These are phyloP conservation scores for Pythium plurisporium DNA, from an alignment of 352 stramenopile genomes.

Conservation along the genomic window DNA sequence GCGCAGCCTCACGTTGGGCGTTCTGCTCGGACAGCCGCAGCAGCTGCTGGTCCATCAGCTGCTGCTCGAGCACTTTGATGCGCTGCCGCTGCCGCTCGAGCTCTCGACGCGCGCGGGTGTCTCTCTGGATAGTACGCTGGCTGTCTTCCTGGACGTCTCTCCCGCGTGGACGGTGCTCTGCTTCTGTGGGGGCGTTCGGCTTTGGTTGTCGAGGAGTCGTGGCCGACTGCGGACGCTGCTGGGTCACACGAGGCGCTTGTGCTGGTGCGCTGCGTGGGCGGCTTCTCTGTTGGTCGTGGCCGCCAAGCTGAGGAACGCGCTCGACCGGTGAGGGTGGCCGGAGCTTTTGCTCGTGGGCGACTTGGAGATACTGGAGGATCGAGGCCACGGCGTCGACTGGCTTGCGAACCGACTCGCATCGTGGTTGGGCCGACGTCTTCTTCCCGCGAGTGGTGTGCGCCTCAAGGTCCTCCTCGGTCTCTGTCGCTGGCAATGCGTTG, in stretches of 20 bases:
- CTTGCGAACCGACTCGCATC: constrained; percentile 25
- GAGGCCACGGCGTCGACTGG: constrained; percentile 26
- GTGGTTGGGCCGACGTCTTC: not conserved
- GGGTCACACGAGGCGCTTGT: not conserved
- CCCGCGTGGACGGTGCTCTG: not conserved
- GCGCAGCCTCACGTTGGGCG: not conserved
- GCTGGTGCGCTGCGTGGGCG: not conserved
- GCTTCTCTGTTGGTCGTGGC: not conserved
- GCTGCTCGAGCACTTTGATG: constrained; percentile 56
- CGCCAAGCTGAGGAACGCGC: not conserved
- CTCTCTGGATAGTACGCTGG: too few species aligned
- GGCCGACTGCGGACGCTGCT: constrained; percentile 15
- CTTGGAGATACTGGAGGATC: constrained; percentile 50
- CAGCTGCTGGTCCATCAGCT: constrained; percentile 59
- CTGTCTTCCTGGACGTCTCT: not conserved
- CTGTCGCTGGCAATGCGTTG: constrained; percentile 1
- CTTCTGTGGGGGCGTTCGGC: not conserved
- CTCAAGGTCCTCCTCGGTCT: not conserved
- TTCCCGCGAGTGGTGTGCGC: not conserved
- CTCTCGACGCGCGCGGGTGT: constrained; percentile 8
- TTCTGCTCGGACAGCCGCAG: constrained; percentile 22
- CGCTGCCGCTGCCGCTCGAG: constrained; percentile 43
- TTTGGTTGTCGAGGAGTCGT: not conserved
- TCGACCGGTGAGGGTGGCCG: not conserved
- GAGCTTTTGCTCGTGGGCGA: constrained; percentile 28